These are phyloP conservation scores for Didymella pomorum DNA, from an alignment of 2,329 filamentous ascomycete species.

Conservation along the genomic window DNA sequence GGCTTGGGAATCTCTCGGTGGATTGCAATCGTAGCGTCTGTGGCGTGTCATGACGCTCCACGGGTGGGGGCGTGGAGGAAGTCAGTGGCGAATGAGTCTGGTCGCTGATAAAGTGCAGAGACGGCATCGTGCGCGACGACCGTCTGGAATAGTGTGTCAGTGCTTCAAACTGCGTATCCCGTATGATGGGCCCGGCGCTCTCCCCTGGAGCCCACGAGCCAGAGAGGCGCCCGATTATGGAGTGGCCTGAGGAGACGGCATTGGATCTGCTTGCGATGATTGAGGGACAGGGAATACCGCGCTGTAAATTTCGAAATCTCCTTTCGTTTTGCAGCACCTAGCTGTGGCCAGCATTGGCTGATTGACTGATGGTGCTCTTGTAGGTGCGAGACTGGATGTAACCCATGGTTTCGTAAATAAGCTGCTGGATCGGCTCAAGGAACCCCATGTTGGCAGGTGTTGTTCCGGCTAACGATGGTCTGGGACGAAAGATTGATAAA, in stretches of 20 bases:
- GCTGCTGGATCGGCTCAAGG: neutral
- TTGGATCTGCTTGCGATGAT: neutral
- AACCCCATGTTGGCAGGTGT: neutral
- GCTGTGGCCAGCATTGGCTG: neutral
- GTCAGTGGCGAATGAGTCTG: neutral
- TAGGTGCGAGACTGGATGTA: neutral
- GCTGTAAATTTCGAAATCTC: neutral
- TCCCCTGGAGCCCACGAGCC: neutral
- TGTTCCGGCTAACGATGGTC: neutral
- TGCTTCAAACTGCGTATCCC: neutral
- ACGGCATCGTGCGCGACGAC: neutral
- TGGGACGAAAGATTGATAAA: neutral
- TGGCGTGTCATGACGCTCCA: neutral
- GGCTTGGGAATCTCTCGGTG: neutral
- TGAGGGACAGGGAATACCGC: neutral
- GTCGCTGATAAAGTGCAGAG: neutral
- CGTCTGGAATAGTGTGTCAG: neutral
- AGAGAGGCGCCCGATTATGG: neutral
- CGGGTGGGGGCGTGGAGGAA: neutral
- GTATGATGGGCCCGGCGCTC: neutral
- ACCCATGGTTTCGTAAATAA: neutral
- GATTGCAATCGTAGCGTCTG: neutral
- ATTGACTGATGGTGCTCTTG: neutral
- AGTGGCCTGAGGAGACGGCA: neutral
- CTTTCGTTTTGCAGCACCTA: slow-evolving; percentile 12